These are phyloP conservation scores for Taxillus chinensis DNA, from an alignment of 164 flowering plant genomes.

Conservation along the genomic window DNA sequence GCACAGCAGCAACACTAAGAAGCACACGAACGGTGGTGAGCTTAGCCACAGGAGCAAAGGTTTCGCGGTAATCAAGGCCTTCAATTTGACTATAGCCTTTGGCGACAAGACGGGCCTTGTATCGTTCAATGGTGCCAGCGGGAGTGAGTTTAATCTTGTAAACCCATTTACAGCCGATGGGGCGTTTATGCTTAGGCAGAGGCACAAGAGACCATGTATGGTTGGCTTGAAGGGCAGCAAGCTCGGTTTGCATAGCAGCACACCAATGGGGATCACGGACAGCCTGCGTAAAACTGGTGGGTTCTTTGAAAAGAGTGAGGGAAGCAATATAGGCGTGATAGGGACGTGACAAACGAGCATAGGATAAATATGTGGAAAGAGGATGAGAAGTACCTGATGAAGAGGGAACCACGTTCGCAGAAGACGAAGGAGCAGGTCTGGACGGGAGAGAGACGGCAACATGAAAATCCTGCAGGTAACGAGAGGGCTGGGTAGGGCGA, in stretches of 20 bases:
- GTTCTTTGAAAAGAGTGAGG: neutral
- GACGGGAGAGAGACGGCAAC: neutral
- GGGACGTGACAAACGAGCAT: neutral
- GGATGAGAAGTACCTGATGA: neutral
- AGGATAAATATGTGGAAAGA: conserved; percentile 2
- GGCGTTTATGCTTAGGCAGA: neutral
- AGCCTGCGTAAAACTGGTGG: neutral
- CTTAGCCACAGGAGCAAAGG: neutral
- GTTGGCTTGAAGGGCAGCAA: neutral
- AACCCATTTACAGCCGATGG: neutral
- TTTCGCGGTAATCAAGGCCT: conserved; percentile 1
- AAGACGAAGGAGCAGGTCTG: neutral
- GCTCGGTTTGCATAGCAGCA: neutral
- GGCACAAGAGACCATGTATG: neutral
- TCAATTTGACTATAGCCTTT: conserved; percentile 6
- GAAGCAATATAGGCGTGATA: neutral
- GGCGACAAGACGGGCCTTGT: neutral
- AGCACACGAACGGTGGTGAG: neutral
- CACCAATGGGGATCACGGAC: neutral
- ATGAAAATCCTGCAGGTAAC: conserved; percentile 1
- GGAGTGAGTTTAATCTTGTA: neutral
- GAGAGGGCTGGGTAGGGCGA: neutral
- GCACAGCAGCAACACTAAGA: neutral
- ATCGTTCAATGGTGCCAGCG: neutral
- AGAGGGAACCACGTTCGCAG: neutral